phyloP scores from a whole-genome alignment of 2,329 filamentous ascomycete genomes.

The Alternaria sp. region DNA sequence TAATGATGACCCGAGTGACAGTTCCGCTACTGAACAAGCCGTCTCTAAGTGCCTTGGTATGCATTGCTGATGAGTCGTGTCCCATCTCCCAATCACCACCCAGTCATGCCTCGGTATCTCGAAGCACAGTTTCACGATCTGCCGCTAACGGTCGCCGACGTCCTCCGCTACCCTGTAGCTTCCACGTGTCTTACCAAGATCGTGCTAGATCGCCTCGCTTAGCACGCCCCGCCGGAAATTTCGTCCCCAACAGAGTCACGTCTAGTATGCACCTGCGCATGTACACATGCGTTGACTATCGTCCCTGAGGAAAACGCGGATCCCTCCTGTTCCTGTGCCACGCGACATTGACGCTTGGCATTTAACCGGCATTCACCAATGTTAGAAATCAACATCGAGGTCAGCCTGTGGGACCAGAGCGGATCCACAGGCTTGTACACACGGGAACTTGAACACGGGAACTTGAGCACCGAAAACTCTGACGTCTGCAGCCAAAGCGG shows the following conservation, averaged over 20 bases:
- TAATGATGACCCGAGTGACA: neutral
- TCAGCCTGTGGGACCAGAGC: neutral
- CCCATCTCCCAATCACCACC: neutral
- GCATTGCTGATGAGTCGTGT: neutral
- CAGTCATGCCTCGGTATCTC: constrained; percentile 10
- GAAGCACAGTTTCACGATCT: constrained; percentile 12
- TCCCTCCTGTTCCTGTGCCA: constrained; percentile 15
- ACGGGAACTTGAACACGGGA: neutral
- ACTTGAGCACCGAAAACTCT: constrained; percentile 1
- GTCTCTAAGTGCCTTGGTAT: neutral
- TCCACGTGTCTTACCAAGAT: constrained; percentile 10
- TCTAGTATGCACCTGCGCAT: neutral
- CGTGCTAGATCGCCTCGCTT: constrained; percentile 10
- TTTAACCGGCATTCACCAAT: neutral
- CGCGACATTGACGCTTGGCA: constrained; percentile 5
- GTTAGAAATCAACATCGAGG: neutral
- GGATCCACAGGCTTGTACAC: neutral
- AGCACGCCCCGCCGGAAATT: neutral
- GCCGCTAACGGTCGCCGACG: constrained; percentile 13
- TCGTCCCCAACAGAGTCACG: constrained; percentile 11
- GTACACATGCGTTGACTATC: neutral
- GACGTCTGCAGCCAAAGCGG: neutral
- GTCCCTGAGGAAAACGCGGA: constrained; percentile 8
- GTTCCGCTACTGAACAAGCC: neutral
- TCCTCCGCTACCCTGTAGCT: constrained; percentile 6